These are phyloP conservation scores for Coniella lustricola DNA, from an alignment of 2,329 filamentous ascomycete genomes.

Conservation along the genomic window DNA sequence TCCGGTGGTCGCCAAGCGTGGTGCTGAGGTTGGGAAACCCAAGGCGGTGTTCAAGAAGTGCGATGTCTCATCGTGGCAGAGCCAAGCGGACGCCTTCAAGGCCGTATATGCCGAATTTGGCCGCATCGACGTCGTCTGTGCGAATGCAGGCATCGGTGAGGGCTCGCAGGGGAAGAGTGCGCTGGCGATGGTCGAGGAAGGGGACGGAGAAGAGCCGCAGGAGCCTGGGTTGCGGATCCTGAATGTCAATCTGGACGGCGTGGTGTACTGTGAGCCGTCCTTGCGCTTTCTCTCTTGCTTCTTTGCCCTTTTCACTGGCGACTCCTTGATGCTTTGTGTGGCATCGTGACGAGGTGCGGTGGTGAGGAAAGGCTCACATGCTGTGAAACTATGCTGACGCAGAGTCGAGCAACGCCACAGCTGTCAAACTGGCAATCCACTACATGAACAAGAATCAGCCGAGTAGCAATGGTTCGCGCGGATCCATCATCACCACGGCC, in stretches of 20 bases:
- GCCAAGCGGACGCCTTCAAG: conserved; percentile 25
- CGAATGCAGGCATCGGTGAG: conserved; percentile 43
- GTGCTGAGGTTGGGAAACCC: not conserved
- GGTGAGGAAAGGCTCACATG: too few species aligned
- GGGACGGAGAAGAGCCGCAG: conserved; percentile 20
- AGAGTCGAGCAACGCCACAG: conserved; percentile 22
- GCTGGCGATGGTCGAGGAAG: conserved; percentile 20
- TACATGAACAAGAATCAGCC: conserved; percentile 36
- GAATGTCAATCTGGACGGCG: conserved; percentile 32
- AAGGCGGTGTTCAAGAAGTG: conserved; percentile 27
- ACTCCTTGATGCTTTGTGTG: too few species aligned
- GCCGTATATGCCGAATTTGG: conserved; percentile 21
- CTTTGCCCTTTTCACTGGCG: too few species aligned
- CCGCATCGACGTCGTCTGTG: conserved; percentile 38
- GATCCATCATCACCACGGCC: conserved; percentile 44
- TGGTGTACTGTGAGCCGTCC: conserved; percentile 35
- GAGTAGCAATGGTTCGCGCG: conserved; percentile 23
- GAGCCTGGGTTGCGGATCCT: conserved; percentile 31
- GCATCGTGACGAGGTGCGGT: too few species aligned
- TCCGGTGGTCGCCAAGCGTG: conserved; percentile 19
- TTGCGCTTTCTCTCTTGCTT: not conserved
- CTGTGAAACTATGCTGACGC: too few species aligned
- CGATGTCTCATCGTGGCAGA: conserved; percentile 31
- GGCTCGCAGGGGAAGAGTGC: conserved; percentile 24
- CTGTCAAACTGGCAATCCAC: conserved; percentile 40